phyloP scores from a whole-genome alignment of 495 filamentous ascomycete genomes.

The Pseudotulostoma volvatum region DNA sequence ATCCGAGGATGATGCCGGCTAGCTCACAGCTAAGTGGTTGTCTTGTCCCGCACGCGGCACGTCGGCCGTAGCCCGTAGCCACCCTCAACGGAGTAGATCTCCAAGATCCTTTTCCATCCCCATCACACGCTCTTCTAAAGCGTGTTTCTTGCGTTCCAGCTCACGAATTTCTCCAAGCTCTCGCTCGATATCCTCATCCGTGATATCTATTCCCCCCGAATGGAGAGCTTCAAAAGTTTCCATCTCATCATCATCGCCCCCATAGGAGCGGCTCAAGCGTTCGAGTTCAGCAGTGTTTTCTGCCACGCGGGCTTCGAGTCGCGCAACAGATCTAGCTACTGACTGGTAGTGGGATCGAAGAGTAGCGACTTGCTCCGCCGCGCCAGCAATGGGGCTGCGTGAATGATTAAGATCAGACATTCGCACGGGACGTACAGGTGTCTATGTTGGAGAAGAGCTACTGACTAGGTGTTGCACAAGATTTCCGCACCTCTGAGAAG shows the following conservation, averaged over 20 bases:
- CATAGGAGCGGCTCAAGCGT: conserved; percentile 45
- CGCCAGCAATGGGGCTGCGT: conserved; percentile 56
- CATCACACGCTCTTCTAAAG: conserved; percentile 58
- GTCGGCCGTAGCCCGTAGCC: no score
- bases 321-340: conserved; percentile 54
- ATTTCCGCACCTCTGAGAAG: conserved; percentile 80
- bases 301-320: conserved; percentile 64
- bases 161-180: conserved; percentile 69
- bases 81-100: conserved; percentile 37
- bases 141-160: conserved; percentile 59
- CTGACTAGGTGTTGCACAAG: conserved; percentile 71
- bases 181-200: conserved; percentile 54
- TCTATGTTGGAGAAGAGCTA: conserved; percentile 2
- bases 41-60: no score
- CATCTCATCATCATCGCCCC: conserved; percentile 21
- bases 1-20: no score
- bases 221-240: conserved; percentile 26
- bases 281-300: conserved; percentile 62
- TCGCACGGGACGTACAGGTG: background rate
- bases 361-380: conserved; percentile 56
- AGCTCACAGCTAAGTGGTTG: no score
- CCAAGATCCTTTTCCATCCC: conserved; percentile 71
- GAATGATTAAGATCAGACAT: background rate
- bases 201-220: conserved; percentile 34
- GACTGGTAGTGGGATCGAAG: conserved; percentile 56